A percentile compares a stretch with the other conserved stretches of the same genome.
These are phyloP conservation scores for Bryoerythrophyllum caledonicum DNA, from an alignment of 225 moss, liverwort and hornwort species.

Conservation along the genomic window DNA sequence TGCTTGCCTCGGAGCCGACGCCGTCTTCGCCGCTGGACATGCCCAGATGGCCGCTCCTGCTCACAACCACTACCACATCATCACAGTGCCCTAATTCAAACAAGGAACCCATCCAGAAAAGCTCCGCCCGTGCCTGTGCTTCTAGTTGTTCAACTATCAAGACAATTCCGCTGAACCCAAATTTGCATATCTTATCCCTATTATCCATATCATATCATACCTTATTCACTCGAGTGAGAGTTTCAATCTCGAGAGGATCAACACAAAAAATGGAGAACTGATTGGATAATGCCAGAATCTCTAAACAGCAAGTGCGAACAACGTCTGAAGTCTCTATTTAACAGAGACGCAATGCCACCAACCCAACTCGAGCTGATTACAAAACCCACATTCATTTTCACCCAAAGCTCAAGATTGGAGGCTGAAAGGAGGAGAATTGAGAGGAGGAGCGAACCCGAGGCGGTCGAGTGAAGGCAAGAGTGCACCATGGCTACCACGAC, in stretches of 20 bases:
- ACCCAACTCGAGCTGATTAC: neutral
- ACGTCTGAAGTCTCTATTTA: neutral
- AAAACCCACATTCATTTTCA: neutral
- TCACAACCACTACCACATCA: neutral
- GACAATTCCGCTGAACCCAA: neutral
- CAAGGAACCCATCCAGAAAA: neutral
- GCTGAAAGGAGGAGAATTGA: neutral
- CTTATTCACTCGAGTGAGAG: neutral
- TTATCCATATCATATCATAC: neutral
- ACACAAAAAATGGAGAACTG: neutral
- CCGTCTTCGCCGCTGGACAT: conserved; percentile 40
- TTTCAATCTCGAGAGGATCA: neutral
- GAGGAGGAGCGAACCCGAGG: conserved; percentile 27
- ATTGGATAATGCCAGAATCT: neutral
- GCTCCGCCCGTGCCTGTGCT: too few species aligned
- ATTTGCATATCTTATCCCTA: neutral
- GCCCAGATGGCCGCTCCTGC: conserved; percentile 51
- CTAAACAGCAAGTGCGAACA: neutral
- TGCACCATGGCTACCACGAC: conserved; percentile 44
- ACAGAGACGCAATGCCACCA: neutral
- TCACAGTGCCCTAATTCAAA: conserved; percentile 20
- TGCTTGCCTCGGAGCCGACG: conserved; percentile 27
- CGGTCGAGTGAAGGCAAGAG: conserved; percentile 43
- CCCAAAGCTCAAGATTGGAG: neutral
- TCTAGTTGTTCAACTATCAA: neutral